Percentiles rank a stretch among this genome's conserved stretches.
These are phyloP conservation scores for Aurantiochytrium sp. DNA, from an alignment of 108 stramenopile genomes.

Conservation along the genomic window DNA sequence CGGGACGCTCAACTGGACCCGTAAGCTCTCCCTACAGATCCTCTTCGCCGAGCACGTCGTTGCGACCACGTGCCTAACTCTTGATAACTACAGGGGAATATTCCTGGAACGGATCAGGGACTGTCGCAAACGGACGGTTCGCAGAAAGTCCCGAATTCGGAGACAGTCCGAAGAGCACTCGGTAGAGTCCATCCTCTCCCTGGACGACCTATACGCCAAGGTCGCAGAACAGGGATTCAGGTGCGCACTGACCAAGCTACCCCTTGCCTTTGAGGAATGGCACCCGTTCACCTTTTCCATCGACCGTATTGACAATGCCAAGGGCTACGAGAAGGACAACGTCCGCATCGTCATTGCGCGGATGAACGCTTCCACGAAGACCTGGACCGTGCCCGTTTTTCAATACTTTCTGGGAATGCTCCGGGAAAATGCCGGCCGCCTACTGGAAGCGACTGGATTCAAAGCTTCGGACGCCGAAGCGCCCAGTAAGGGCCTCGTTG, in stretches of 20 bases:
- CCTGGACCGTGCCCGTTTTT: not conserved
- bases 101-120: not conserved
- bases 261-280: not conserved
- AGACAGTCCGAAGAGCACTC: not conserved
- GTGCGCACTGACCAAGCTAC: not conserved
- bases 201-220: not conserved
- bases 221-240: not conserved
- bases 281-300: not conserved
- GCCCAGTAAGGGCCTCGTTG: no score
- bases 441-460: no score
- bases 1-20: not conserved
- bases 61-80: not conserved
- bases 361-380: not conserved
- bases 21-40: not conserved
- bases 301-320: not conserved
- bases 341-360: not conserved
- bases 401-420: not conserved
- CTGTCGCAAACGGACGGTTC: not conserved
- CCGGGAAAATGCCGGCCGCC: no score
- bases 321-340: not conserved
- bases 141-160: not conserved
- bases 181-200: no score
- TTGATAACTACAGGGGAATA: not conserved
- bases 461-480: no score
- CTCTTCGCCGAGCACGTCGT: not conserved